Evolutionary conservation across 257 asterid genomes (phyloP).

Genomic region (Penstemon barbatus): DNA sequence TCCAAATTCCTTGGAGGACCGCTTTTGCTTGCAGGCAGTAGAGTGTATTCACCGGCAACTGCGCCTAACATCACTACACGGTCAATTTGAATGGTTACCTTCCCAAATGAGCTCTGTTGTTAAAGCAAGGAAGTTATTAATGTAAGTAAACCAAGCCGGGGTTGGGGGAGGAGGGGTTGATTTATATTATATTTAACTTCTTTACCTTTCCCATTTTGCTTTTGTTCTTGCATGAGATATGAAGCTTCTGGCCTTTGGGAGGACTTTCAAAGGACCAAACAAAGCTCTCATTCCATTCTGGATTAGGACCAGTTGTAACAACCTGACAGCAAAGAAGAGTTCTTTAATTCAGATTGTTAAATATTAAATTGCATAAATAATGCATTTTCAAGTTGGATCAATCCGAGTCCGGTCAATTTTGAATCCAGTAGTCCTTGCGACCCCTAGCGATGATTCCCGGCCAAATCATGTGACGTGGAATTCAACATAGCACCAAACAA

Average conservation of each 20-base stretch:
- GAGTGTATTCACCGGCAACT: slow-evolving; percentile 91
- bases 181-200: neutral
- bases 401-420: too few relatives aligned
- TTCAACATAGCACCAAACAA: too few relatives aligned
- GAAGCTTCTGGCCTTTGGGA: slow-evolving; percentile 99
- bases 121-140: neutral
- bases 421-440: too few relatives aligned
- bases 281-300: slow-evolving; percentile 96
- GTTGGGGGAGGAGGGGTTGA: too few relatives aligned
- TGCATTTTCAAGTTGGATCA: too few relatives aligned
- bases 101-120: slow-evolving; percentile 89
- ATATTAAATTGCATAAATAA: neutral
- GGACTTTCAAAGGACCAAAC: slow-evolving; percentile 97
- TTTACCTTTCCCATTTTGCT: slow-evolving; percentile 99
- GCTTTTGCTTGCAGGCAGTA: slow-evolving; percentile 89
- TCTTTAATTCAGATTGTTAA: neutral
- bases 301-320: slow-evolving; percentile 93
- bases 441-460: too few relatives aligned
- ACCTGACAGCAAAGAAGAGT: slow-evolving; percentile 48
- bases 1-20: slow-evolving; percentile 92
- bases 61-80: slow-evolving; percentile 98
- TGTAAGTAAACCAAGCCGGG: neutral
- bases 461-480: too few relatives aligned
- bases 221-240: slow-evolving; percentile 98
- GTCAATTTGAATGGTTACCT: slow-evolving; percentile 96